These are phyloP conservation scores for Blastobotrys malaysiensis DNA, from an alignment of 1,139 yeast genomes.

Conservation along the genomic window DNA sequence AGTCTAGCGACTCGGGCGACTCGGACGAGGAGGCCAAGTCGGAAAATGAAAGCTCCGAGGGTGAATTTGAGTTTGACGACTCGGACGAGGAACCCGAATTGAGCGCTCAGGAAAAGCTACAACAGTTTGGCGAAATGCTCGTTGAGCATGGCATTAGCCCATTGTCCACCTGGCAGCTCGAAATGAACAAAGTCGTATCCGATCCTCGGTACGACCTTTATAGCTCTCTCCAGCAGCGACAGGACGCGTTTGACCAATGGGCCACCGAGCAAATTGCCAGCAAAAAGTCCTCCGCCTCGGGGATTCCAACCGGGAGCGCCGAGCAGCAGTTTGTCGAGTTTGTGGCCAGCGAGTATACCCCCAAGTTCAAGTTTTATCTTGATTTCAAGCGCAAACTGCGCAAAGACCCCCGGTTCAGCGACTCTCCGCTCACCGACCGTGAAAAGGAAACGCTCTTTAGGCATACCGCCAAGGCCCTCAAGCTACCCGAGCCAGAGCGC, in stretches of 20 bases:
- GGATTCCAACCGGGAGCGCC: conserved; percentile 10
- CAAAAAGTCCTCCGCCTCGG: neutral
- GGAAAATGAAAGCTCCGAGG: conserved; percentile 13
- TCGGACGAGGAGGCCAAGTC: neutral
- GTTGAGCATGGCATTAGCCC: conserved; percentile 34
- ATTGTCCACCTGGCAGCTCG: conserved; percentile 45
- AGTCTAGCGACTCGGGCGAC: neutral
- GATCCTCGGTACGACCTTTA: conserved; percentile 39
- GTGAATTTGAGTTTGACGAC: conserved; percentile 13
- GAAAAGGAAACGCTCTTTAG: conserved; percentile 16
- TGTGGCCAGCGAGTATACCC: conserved; percentile 30
- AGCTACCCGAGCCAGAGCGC: conserved; percentile 1
- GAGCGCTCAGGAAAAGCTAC: conserved; percentile 13
- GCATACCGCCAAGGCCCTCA: conserved; percentile 4
- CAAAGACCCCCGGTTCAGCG: conserved; percentile 29
- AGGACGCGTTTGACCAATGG: conserved; percentile 42
- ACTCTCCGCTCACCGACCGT: conserved; percentile 33
- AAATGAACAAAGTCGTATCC: conserved; percentile 36
- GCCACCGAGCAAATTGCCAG: conserved; percentile 24
- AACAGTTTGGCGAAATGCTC: conserved; percentile 31
- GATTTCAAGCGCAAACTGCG: conserved; percentile 44
- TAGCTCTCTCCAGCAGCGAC: conserved; percentile 35
- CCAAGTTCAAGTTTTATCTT: conserved; percentile 34
- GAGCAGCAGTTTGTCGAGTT: conserved; percentile 32
- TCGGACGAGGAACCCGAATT: conserved; percentile 15